Base-by-base conservation (phyloP, 164 flowering plant species). In the Dillenia suffruticosa region DNA sequence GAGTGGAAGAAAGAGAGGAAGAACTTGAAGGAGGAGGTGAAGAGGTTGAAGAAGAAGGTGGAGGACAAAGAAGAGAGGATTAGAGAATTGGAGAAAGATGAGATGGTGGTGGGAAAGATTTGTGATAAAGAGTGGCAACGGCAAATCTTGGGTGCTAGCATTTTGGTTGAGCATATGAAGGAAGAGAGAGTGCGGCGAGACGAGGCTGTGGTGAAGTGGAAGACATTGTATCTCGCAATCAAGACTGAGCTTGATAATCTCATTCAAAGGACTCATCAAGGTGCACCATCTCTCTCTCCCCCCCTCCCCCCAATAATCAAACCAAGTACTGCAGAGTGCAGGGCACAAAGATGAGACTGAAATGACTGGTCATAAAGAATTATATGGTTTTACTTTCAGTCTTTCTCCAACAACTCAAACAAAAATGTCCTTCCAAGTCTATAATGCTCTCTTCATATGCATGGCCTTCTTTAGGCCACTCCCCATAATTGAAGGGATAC, bases 161-260 rank as follows among this genome's bases (percentile, higher is more conserved):
- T 67, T n/a, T 16, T 79, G 65, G 67, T 77, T 51, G 83, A 81
- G 77, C 75, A 83, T 5, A 74, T 84, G 68, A 72, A 59, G 65
- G 81, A 72, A 68, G 90, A 86, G 67, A 81, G 80, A 62, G 75
- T 68, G 0, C 54, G 69, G 14, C 43, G 87, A 51, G 89, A 90
- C 50, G 87, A 82, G 65, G 78, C 92, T n/a, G 80, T 83, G 19
- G 85, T 84, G 77, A 88, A 82, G 64, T 90, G 97, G 97, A 90
- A 88, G 77, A 71, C 68, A 43, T 84, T 90, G 3, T 90, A 90
- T 70, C 83, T 86, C 46, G 83, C 86, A 3, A 84, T 90, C 73
- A 90, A 88, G 76, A 63, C 68, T 16, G 92, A 90, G 81, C 90
- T 90, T 46, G 95, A 90, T 59, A 76, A 84, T 60, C 92, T 90